Base-by-base conservation (phyloP, 2,329 filamentous ascomycete genomes). In the Botrytis fabae region DNA sequence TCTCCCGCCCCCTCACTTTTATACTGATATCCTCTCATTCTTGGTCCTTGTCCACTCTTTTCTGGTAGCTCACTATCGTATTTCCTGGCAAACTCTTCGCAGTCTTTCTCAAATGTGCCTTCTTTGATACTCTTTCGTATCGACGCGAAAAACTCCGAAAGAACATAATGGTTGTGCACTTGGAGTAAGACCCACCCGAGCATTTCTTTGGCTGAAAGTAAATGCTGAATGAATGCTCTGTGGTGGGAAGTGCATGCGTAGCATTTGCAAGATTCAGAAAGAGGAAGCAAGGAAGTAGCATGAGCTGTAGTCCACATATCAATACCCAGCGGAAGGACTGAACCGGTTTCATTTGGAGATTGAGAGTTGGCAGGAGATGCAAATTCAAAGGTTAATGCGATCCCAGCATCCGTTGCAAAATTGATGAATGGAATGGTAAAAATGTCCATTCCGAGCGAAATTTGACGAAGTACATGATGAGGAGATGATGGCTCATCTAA, bases 191-290 rank as follows among this genome's bases (percentile, higher is more conserved):
- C 93, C 96, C 96, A 99, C 38, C 92, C 95, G 7, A 98, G 89
- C 96, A 99, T 98, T 82, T 99, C 96, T 80, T 95, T 97, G 0
- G 96, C 94, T 64, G 89, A 87, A 9, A 99, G 88, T 1, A 98
- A 86, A 81, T 99, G 96, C 76, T 94, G 92, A 51, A 99, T 80
- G 82, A 93, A 99, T 0, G 96, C 95, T 68, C 91, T 86, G 82
- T 97, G 94, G 81, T 98, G 95, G 28, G 88, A 88, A 2, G 85
- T 89, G 85, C 96, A 99, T 35, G 94, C 86, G 81, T 97, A 95
- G 85, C 96, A 99, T 69, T 83, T 78, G 81, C 96, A 99, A 25
- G 82, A 86, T 9, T 85, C 78, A 1, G 82, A 80, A 4, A 98
- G 84, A 0, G 95, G 91, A 0, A 82, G 81, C 0, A 93, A 80